Evolutionary conservation across 148 eudicot genomes (phyloP).

Genomic region (Rhododendron ovatum): DNA sequence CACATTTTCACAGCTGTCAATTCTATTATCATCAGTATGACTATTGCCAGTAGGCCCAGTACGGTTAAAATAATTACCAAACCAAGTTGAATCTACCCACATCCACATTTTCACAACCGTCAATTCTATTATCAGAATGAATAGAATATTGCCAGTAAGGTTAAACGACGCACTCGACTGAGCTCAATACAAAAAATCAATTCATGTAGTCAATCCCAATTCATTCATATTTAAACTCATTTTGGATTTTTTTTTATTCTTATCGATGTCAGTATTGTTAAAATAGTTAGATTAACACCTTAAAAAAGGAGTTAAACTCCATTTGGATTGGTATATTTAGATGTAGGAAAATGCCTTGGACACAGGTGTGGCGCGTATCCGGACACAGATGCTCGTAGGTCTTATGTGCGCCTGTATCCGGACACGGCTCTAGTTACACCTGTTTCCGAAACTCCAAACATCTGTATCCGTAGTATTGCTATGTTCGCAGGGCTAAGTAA

Average conservation of each 20-base stretch:
- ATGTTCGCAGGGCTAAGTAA: not conserved
- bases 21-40: not conserved
- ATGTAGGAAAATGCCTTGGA: not conserved
- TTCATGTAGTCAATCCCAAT: not conserved
- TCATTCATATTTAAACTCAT: not conserved
- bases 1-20: not conserved
- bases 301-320: not conserved
- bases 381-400: not conserved
- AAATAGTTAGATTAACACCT: not conserved
- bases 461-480: not conserved
- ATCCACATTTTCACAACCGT: not conserved
- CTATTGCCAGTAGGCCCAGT: not conserved
- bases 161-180: not conserved
- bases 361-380: not conserved
- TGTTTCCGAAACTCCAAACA: not conserved
- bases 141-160: not conserved
- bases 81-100: not conserved
- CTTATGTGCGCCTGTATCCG: not conserved
- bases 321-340: not conserved
- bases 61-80: not conserved
- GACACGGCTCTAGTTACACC: not conserved
- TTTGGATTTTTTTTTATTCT: no score
- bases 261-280: not conserved
- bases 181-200: not conserved
- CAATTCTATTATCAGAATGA: not conserved